Conservation (phyloP, 225 moss, liverwort and hornwort genomes). For the Lunularia cruciata region DNA sequence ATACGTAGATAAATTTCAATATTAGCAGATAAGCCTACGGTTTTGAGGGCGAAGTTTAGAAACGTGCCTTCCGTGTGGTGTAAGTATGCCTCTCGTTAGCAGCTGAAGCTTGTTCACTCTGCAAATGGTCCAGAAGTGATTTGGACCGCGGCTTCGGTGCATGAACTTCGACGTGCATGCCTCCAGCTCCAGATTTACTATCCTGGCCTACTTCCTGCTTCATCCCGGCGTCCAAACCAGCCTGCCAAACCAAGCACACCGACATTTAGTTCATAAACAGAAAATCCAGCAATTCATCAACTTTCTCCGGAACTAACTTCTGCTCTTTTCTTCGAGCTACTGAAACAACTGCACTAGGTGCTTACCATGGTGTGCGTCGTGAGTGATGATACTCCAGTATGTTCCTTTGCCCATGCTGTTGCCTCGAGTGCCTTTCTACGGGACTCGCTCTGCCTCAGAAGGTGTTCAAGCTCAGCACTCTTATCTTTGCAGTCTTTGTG, state of each 20-base stretch:
- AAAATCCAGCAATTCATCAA: not conserved
- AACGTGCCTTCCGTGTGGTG: constrained; percentile 75
- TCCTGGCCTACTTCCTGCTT: constrained; percentile 55
- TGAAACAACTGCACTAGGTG: not conserved
- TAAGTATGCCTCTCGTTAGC: constrained; percentile 61
- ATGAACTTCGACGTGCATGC: not conserved
- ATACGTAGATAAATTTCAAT: no score
- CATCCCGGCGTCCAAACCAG: constrained; percentile 50
- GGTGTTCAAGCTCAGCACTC: constrained; percentile 64
- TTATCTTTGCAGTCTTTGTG: constrained; percentile 71
- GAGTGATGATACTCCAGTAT: constrained; percentile 50
- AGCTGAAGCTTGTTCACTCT: constrained; percentile 52
- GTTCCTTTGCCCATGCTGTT: constrained; percentile 58
- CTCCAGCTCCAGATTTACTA: constrained; percentile 29
- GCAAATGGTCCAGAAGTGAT: constrained; percentile 62
- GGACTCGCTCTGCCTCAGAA: constrained; percentile 70
- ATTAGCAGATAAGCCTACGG: not conserved
- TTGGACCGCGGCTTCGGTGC: constrained; percentile 6
- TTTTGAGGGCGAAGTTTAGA: constrained; percentile 20
- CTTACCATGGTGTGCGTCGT: constrained; percentile 67
- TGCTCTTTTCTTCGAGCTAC: not conserved
- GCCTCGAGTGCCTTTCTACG: constrained; percentile 73
- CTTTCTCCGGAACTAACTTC: constrained; percentile 27
- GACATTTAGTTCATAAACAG: not conserved
- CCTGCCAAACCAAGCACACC: constrained; percentile 15